These are phyloP conservation scores for Amylocarpus encephaloides DNA, from an alignment of 2,329 filamentous ascomycete genomes.

Conservation along the genomic window DNA sequence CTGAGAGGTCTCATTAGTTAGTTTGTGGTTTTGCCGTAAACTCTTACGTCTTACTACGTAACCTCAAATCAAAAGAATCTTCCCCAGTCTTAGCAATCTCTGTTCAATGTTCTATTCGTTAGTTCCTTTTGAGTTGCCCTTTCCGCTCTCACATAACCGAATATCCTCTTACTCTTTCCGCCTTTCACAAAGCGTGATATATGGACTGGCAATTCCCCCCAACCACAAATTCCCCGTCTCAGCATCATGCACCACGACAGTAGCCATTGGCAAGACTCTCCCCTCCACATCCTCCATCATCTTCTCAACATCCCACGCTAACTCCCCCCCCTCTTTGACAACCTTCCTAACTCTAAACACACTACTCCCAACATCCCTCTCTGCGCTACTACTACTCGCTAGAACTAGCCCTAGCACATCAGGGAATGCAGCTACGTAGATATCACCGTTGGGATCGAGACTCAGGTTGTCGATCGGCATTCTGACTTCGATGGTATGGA, in stretches of 20 bases:
- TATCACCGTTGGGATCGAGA: constrained; percentile 29
- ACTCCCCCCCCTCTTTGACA: neutral
- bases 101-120: no score
- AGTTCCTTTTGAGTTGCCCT: no score
- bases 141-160: no score
- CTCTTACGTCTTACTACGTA: no score
- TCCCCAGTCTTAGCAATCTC: no score
- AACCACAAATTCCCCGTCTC: constrained; percentile 26
- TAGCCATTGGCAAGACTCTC: constrained; percentile 19
- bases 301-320: constrained; percentile 25
- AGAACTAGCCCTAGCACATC: constrained; percentile 22
- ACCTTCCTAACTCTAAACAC: constrained; percentile 21
- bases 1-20: no score
- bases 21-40: no score
- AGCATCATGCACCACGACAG: constrained; percentile 24
- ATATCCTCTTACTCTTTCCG: no score
- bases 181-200: constrained; percentile 16
- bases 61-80: no score
- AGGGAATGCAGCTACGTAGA: constrained; percentile 29
- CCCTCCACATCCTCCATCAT: constrained; percentile 30
- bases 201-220: constrained; percentile 15
- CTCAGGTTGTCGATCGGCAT: constrained; percentile 32
- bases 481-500: constrained; percentile 24
- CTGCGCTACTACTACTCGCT: constrained; percentile 16
- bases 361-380: constrained; percentile 12